Base-by-base conservation (phyloP, 139 green algal genomes). In the Monoraphidium neglectum region DNA sequence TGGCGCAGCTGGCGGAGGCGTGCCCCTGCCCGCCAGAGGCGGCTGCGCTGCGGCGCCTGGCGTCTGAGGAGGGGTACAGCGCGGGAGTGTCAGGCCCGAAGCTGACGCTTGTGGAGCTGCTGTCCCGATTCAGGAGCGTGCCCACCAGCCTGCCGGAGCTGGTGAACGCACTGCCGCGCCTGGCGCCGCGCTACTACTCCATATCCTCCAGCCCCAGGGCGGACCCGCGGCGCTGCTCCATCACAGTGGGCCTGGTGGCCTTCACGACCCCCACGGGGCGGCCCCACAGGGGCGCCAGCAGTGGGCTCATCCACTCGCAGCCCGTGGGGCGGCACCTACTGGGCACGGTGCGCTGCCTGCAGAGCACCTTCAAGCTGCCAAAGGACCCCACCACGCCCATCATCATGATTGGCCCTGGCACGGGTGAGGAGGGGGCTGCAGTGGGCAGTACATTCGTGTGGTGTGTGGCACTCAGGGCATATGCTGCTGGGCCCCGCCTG, bases 321-420 rank as follows among this genome's bases (percentile, higher is more conserved):
- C 47, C 51, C 49, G 38, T 70, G 37, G 68, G 68, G 32, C 49
- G 63, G 49, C 51, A 65, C 49, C 51, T 79, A 49, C n/a, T 67
- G 23, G 73, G 73, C 62, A 72, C 73, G 32, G 73, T 79, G 21
- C 73, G 73, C 4, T 18, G 37, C 23, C 73, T 79, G 32, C 74
- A 61, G 35, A 92, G 83, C 35, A 81, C 70, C 59, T 99, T 99
- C 88, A 90, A 88, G 77, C 89, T 98, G 74, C 96, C 96, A 0
- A 2, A 59, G 8, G 72, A 94, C 70, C 72, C 84, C 6, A 28
- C 26, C 3, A 79, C 76, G 36, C 95, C 96, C 0, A 63, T 99
- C 33, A 82, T 99, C 28, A 98, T 99, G 96, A 84, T 99, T 21
- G 96, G 96, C 5, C 96, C 96, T 0, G 96, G 96, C 77, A 77